These are phyloP conservation scores for Rhododendron griersonianum DNA, from an alignment of 148 eudicot genomes.

Conservation along the genomic window DNA sequence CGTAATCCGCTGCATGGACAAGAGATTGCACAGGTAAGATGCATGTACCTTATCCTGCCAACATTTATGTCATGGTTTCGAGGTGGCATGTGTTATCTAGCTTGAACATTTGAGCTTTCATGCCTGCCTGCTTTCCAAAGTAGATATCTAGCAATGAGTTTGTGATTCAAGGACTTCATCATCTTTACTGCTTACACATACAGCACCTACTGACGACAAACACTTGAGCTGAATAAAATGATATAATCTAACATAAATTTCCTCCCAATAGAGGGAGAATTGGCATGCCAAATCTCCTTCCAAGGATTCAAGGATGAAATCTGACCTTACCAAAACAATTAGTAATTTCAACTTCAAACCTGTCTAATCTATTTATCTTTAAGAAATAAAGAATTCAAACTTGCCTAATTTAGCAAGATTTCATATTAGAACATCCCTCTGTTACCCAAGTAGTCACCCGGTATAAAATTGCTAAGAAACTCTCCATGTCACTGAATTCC, in stretches of 20 bases:
- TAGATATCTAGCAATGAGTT: neutral
- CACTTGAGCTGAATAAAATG: neutral
- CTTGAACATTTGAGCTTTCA: neutral
- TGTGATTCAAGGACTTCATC: neutral
- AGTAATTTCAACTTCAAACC: neutral
- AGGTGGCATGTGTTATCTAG: neutral
- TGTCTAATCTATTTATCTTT: neutral
- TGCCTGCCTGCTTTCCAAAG: neutral
- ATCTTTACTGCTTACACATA: neutral
- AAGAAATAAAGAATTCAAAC: neutral
- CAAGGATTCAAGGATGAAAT: neutral
- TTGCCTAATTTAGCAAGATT: neutral
- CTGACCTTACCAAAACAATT: neutral
- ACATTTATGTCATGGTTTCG: neutral
- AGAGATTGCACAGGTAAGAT: conserved; percentile 57
- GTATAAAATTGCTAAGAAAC: neutral
- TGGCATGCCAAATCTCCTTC: neutral
- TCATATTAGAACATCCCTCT: neutral
- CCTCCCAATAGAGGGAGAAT: neutral
- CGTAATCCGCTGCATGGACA: conserved; percentile 72
- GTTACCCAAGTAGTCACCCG: neutral
- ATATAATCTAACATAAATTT: neutral
- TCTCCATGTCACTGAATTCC: neutral
- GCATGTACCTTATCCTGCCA: conserved; percentile 7
- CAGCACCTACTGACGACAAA: neutral